These are phyloP conservation scores for Dipteronia dyeriana DNA, from an alignment of 345 rosid species.

Conservation along the genomic window DNA sequence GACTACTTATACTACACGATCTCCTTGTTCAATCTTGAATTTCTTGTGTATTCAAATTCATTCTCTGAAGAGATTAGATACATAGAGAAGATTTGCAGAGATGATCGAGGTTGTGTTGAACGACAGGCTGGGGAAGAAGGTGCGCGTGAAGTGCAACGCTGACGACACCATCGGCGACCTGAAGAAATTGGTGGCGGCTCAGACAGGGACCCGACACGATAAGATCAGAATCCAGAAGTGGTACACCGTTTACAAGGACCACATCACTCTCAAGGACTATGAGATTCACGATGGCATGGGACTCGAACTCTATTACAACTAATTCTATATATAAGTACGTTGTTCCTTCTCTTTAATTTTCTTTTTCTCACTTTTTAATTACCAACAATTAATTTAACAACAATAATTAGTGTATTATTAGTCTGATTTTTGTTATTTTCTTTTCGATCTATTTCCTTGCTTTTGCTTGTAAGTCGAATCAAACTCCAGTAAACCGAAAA, in stretches of 20 bases:
- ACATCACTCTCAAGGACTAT: slow-evolving; percentile 74
- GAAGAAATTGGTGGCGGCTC: slow-evolving; percentile 58
- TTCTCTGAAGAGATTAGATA: background rate
- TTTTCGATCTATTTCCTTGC: too few relatives aligned
- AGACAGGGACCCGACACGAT: slow-evolving; percentile 50
- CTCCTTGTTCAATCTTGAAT: background rate
- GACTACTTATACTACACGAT: background rate
- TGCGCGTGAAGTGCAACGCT: slow-evolving; percentile 60
- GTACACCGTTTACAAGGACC: slow-evolving; percentile 70
- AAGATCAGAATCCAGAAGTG: slow-evolving; percentile 63
- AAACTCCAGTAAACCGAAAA: too few relatives aligned
- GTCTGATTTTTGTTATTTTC: too few relatives aligned
- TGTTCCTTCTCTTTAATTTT: background rate
- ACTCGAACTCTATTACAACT: slow-evolving; percentile 76
- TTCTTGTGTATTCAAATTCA: background rate
- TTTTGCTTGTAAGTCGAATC: too few relatives aligned
- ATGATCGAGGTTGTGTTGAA: slow-evolving; percentile 59
- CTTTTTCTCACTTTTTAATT: too few relatives aligned
- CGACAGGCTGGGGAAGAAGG: slow-evolving; percentile 62
- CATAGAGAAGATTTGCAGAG: slow-evolving; percentile 1
- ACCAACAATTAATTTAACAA: too few relatives aligned
- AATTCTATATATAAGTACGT: slow-evolving; percentile 2
- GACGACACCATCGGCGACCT: slow-evolving; percentile 63
- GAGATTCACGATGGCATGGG: slow-evolving; percentile 85
- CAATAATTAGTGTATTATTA: too few relatives aligned